These are phyloP conservation scores for Colletotrichum australisinense DNA, from an alignment of 2,329 filamentous ascomycete species.

Conservation along the genomic window DNA sequence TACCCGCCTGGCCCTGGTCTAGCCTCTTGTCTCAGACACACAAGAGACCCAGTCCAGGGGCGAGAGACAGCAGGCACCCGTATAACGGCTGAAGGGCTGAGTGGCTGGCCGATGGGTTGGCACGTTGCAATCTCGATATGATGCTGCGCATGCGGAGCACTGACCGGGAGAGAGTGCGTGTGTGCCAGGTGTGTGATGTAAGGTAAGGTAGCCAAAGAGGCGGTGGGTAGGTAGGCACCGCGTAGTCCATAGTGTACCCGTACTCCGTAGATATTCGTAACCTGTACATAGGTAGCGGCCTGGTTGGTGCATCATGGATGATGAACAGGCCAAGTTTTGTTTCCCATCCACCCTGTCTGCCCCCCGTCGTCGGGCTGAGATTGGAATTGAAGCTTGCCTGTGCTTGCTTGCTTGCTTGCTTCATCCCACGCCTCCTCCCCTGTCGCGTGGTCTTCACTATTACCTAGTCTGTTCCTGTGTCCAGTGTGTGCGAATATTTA, in stretches of 20 bases:
- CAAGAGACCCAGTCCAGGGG: slow-evolving; percentile 6
- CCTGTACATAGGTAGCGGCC: not conserved
- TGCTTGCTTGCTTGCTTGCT: not conserved
- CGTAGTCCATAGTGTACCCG: too few species aligned
- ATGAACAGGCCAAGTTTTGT: not conserved
- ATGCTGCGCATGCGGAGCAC: slow-evolving; percentile 16
- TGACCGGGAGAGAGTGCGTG: not conserved
- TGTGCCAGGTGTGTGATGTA: not conserved
- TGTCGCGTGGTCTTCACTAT: not conserved
- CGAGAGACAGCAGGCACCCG: slow-evolving; percentile 24
- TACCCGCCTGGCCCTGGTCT: slow-evolving; percentile 23
- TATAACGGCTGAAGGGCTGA: slow-evolving; percentile 28
- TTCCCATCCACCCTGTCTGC: not conserved
- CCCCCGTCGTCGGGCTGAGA: not conserved
- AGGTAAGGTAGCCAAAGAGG: not conserved
- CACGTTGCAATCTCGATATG: slow-evolving; percentile 29
- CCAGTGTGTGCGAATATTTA: not conserved
- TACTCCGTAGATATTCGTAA: too few species aligned
- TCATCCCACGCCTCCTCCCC: not conserved
- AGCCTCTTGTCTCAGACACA: slow-evolving; percentile 23
- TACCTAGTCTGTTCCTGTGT: not conserved
- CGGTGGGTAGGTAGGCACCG: not conserved
- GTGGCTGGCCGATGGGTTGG: slow-evolving; percentile 15
- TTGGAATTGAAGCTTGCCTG: not conserved
- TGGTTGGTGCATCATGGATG: not conserved